Evolutionary conservation across 257 asterid species (phyloP).

Genomic region (Eustoma russellianum): DNA sequence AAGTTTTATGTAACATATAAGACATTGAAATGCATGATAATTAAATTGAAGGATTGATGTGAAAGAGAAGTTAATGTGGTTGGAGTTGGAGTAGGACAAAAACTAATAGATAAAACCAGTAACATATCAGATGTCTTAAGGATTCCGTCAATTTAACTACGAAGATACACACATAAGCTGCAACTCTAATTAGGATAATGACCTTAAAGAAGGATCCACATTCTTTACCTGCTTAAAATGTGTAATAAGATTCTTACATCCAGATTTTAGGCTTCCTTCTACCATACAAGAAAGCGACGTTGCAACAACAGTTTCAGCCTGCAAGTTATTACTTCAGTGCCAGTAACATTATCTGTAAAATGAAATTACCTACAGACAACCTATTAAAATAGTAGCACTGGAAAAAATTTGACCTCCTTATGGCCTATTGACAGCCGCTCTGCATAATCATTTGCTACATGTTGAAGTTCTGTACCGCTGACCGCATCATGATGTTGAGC

Average conservation of each 20-base stretch:
- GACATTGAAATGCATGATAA: too few species aligned
- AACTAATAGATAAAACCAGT: too few species aligned
- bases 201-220: not conserved
- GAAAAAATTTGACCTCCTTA: conserved; percentile 46
- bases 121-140: too few species aligned
- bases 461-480: conserved; percentile 83
- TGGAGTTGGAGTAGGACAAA: too few species aligned
- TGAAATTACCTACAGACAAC: too few species aligned
- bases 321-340: conserved; percentile 17
- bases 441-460: conserved; percentile 90
- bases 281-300: conserved; percentile 64
- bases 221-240: conserved; percentile 53
- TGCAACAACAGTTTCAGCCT: conserved; percentile 71
- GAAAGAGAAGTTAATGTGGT: too few species aligned
- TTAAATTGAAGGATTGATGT: too few species aligned
- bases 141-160: too few species aligned
- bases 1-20: too few species aligned
- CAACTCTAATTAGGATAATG: not conserved
- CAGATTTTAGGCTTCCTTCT: conserved; percentile 33
- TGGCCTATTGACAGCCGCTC: conserved; percentile 84
- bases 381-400: not conserved
- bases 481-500: conserved; percentile 97
- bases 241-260: conserved; percentile 32
- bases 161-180: too few species aligned
- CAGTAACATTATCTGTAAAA: not conserved